These are phyloP conservation scores for Cystoisospora suis DNA, from an alignment of 169 alveolate genomes.

Conservation along the genomic window DNA sequence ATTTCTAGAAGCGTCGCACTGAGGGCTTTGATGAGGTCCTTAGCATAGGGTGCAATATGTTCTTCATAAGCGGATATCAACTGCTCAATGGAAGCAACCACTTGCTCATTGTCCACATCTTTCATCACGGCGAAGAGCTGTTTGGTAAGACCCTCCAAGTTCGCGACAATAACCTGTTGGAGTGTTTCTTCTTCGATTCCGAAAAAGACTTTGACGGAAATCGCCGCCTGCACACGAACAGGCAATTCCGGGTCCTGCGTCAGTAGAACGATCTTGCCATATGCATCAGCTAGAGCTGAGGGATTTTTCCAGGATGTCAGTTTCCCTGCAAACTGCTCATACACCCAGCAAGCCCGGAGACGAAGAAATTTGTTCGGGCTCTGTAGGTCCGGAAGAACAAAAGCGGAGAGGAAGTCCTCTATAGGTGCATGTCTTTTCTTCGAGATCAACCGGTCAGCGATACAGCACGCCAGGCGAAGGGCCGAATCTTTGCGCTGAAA, in stretches of 20 bases:
- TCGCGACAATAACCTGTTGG: conserved; percentile 21
- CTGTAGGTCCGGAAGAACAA: conserved; percentile 38
- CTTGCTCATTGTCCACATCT: conserved; percentile 40
- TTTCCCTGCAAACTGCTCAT: conserved; percentile 16
- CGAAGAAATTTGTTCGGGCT: conserved; percentile 42
- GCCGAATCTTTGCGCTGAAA: conserved; percentile 42
- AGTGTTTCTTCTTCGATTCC: neutral
- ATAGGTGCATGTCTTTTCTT: conserved; percentile 49
- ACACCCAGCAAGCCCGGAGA: conserved; percentile 54
- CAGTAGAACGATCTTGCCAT: neutral
- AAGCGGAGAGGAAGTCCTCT: conserved; percentile 24
- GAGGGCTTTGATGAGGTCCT: conserved; percentile 25
- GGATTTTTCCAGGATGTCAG: neutral
- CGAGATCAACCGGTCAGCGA: conserved; percentile 43
- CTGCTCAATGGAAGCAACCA: conserved; percentile 35
- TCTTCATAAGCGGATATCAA: conserved; percentile 10
- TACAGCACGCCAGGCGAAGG: conserved; percentile 31
- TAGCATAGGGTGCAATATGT: conserved; percentile 50
- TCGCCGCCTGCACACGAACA: conserved; percentile 52
- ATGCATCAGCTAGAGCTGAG: conserved; percentile 22
- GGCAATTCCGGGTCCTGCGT: conserved; percentile 51
- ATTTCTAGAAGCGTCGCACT: neutral
- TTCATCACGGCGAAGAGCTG: conserved; percentile 36
- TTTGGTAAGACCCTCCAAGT: conserved; percentile 13
- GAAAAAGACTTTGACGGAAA: conserved; percentile 27